Evolutionary conservation across 805 yeast genomes (phyloP).

Genomic region (Yarrowia sp.): DNA sequence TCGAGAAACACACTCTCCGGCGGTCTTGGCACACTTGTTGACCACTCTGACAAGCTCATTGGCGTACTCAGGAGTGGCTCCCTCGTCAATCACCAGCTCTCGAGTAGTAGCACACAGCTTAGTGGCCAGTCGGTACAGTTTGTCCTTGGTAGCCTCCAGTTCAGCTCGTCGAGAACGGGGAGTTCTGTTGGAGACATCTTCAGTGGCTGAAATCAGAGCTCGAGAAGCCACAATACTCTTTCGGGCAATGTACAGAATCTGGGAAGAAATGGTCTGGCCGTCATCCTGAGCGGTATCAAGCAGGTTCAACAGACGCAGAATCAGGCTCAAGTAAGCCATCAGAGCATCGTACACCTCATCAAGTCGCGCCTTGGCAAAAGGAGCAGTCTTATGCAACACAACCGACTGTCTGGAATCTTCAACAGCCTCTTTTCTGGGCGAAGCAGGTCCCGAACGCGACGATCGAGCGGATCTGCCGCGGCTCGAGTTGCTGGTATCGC

Average conservation of each 20-base stretch:
- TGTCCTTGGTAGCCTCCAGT: slow-evolving; percentile 39
- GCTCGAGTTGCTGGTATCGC: neutral
- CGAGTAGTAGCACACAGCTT: slow-evolving; percentile 41
- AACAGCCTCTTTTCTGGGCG: slow-evolving; percentile 17
- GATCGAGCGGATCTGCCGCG: neutral
- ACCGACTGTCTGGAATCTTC: slow-evolving; percentile 33
- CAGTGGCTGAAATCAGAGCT: slow-evolving; percentile 42
- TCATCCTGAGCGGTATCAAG: slow-evolving; percentile 31
- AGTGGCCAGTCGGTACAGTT: slow-evolving; percentile 39
- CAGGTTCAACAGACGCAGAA: slow-evolving; percentile 35
- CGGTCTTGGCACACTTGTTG: slow-evolving; percentile 38
- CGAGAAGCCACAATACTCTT: slow-evolving; percentile 44
- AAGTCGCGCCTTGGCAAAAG: slow-evolving; percentile 38
- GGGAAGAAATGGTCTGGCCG: slow-evolving; percentile 37
- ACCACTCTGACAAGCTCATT: slow-evolving; percentile 36
- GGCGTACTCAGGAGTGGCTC: slow-evolving; percentile 28
- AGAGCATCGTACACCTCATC: slow-evolving; percentile 41
- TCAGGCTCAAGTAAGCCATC: slow-evolving; percentile 39
- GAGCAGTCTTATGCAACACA: slow-evolving; percentile 34
- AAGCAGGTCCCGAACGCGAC: neutral
- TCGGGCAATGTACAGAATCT: slow-evolving; percentile 40
- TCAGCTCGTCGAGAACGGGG: slow-evolving; percentile 34
- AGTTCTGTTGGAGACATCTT: slow-evolving; percentile 35
- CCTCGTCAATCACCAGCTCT: slow-evolving; percentile 37
- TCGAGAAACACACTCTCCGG: slow-evolving; percentile 39